Conservation (phyloP, 2,329 filamentous ascomycete genomes). For the Trichoderma atrobrunneum region DNA sequence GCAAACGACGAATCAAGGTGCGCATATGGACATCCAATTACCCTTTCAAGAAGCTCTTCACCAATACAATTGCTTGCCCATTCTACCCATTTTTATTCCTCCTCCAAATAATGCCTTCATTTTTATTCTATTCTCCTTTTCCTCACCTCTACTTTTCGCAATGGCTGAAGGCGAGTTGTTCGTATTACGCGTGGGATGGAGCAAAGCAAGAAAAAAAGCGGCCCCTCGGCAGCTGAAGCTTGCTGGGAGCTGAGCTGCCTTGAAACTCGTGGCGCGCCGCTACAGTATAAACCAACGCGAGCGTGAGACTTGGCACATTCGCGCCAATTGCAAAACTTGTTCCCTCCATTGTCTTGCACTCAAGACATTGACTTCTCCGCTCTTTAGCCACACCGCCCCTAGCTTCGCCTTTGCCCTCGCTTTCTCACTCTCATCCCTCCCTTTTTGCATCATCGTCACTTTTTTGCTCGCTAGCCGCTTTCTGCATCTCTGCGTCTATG, state of each 20-base stretch:
- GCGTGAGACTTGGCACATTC: conserved; percentile 6
- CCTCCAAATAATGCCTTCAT: conserved; percentile 10
- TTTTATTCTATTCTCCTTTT: conserved; percentile 19
- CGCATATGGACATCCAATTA: conserved; percentile 25
- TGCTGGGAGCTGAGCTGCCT: neutral
- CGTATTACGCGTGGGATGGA: neutral
- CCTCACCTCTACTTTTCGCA: neutral
- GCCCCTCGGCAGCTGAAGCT: conserved; percentile 12
- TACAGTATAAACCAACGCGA: neutral
- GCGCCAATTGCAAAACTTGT: neutral
- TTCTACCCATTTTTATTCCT: conserved; percentile 18
- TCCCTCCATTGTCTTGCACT: neutral
- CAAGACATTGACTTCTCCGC: neutral
- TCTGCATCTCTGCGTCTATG: neutral
- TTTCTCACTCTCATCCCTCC: neutral
- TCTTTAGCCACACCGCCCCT: conserved; percentile 15
- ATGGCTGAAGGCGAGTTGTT: neutral
- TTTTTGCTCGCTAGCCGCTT: neutral
- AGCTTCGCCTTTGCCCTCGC: neutral
- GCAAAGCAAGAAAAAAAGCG: conserved; percentile 1
- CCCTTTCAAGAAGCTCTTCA: neutral
- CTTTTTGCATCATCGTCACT: neutral
- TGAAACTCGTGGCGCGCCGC: conserved; percentile 13
- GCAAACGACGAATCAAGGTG: conserved; percentile 62
- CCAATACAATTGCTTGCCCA: neutral